Evolutionary conservation across 139 green algal species (phyloP), one percentile per base, ranked within the genome.

Genomic region (Edaphochlamys debaryana): DNA sequence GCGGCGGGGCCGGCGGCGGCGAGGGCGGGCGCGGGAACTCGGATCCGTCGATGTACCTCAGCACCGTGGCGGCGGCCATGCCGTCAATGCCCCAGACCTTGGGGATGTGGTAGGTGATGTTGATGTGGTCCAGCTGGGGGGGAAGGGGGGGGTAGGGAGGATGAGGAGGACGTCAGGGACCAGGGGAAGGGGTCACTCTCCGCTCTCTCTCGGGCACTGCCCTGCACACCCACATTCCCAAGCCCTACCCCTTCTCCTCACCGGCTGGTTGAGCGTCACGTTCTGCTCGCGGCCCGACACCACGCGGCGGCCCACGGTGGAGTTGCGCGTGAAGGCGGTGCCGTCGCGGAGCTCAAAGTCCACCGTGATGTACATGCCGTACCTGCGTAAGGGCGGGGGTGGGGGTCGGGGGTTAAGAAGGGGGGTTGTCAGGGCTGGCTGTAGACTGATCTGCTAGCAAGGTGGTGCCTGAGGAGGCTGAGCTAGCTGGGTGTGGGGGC

Each of bases 101-200:
- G 0, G 77, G 77, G 25, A 83, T 67, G 40, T 48, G 42, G 63
- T 73, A 82, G 37, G 17, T 40, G 45, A 82, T 82, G 22, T 58
- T 81, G 45, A 81, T 19, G 38, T 71, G 70, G 40, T 36, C 66
- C 40, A 70, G 58, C 60, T 50, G 5, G 27, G 60, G 38, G n/a
- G n/a, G n/a, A n/a, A n/a, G n/a, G n/a, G n/a, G n/a, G n/a, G n/a
- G n/a, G n/a, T n/a, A n/a, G 45, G 13, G 45, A 54, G 45, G 45
- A 9, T 54, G 45, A 13, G 11, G 45, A 54, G 9, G 45, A 13
- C 13, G 58, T 32, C 25, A 22, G 58, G n/a, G n/a, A n/a, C n/a
- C n/a, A n/a, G n/a, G n/a, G n/a, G n/a, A n/a, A n/a, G n/a, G n/a
- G n/a, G n/a, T n/a, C n/a, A n/a, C n/a, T n/a, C n/a, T n/a, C n/a